These are phyloP conservation scores for Phytophthora tubulina DNA, from an alignment of 352 stramenopile species.

Conservation along the genomic window DNA sequence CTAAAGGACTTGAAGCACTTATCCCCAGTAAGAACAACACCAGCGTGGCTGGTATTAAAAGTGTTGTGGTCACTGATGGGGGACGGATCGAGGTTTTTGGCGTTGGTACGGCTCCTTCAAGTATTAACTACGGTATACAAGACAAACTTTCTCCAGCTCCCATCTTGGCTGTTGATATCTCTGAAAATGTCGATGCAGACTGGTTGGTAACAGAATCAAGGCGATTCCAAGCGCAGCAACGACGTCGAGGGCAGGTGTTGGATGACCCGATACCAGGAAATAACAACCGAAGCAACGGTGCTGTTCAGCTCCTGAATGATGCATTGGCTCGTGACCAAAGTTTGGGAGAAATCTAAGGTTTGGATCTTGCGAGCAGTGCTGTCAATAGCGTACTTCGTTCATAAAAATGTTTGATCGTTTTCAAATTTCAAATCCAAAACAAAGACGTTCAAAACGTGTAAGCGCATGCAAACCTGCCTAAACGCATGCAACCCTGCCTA, in stretches of 20 bases:
- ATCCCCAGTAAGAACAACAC: conserved; percentile 18
- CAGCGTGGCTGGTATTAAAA: conserved; percentile 27
- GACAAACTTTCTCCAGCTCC: not conserved
- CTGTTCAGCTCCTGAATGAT: conserved; percentile 27
- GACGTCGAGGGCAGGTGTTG: conserved; percentile 19
- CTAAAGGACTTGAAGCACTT: conserved; percentile 57
- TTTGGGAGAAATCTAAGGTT: conserved; percentile 70
- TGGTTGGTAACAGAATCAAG: conserved; percentile 43
- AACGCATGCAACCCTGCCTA: too few species aligned
- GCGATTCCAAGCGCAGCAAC: conserved; percentile 27
- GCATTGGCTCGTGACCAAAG: conserved; percentile 26
- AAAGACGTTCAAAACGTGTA: too few species aligned
- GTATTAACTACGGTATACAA: too few species aligned
- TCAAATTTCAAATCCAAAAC: too few species aligned
- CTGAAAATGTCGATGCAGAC: conserved; percentile 54
- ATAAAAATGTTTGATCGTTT: too few species aligned
- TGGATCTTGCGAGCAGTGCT: conserved; percentile 76
- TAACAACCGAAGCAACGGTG: conserved; percentile 31
- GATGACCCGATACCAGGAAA: conserved; percentile 8
- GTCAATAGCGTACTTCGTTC: too few species aligned
- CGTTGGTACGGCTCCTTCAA: not conserved
- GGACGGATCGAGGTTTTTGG: conserved; percentile 70
- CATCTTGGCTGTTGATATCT: conserved; percentile 47
- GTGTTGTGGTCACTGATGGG: conserved; percentile 54
- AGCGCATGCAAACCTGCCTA: too few species aligned